Evolutionary conservation across 2,329 filamentous ascomycete species (phyloP).

Genomic region (Fusarium sp.): DNA sequence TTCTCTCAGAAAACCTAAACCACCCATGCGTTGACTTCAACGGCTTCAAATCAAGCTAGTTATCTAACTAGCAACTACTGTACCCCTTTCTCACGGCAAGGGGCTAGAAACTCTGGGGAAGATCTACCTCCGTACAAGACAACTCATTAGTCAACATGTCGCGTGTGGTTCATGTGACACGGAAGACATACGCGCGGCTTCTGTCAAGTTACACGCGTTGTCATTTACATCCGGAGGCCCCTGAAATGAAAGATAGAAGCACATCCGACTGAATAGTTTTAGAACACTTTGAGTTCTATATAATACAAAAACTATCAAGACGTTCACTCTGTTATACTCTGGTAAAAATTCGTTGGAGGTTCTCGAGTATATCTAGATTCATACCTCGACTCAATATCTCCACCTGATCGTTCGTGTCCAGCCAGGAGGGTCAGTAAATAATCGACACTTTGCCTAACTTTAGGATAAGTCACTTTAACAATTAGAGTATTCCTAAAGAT

Average conservation of each 20-base stretch:
- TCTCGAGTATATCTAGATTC: too few species aligned
- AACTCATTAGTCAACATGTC: conserved; percentile 5
- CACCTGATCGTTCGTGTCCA: too few species aligned
- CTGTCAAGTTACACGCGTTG: neutral
- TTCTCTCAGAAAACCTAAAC: conserved; percentile 1
- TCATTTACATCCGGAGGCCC: neutral
- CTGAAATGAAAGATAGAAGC: neutral
- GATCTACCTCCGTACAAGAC: conserved; percentile 11
- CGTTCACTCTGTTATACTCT: too few species aligned
- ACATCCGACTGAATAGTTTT: too few species aligned
- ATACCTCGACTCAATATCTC: too few species aligned
- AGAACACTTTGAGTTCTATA: too few species aligned
- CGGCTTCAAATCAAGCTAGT: conserved; percentile 15
- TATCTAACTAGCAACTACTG: neutral
- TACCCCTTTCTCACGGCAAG: conserved; percentile 21
- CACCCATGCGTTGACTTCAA: conserved; percentile 23
- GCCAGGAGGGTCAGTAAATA: too few species aligned
- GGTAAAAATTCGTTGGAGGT: too few species aligned
- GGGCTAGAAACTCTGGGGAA: conserved; percentile 31
- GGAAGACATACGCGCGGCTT: neutral
- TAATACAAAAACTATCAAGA: too few species aligned
- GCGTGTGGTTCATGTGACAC: neutral
- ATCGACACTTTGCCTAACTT: too few species aligned
- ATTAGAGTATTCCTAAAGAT: too few species aligned
- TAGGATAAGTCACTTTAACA: too few species aligned